Conservation (phyloP, 2,329 filamentous ascomycete genomes). For the Colletotrichum sp. region DNA sequence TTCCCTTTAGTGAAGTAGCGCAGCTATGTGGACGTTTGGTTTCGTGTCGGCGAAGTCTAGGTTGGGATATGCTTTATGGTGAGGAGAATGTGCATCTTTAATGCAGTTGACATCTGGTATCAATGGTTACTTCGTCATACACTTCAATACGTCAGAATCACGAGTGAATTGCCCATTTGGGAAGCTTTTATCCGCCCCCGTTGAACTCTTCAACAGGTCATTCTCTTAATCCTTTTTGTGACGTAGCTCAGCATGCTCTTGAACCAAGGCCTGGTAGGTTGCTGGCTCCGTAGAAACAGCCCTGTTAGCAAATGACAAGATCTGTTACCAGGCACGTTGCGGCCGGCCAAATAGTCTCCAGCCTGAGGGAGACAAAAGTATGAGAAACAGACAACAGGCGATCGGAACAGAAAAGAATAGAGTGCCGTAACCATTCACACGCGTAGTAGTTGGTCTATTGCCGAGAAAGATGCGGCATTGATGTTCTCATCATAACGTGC, state of each 20-base stretch:
- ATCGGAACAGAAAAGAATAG: not conserved
- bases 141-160: not conserved
- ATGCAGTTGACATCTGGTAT: not conserved
- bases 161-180: rapidly evolving
- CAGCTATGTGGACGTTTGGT: rapidly evolving
- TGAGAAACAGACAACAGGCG: no score
- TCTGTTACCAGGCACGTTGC: no score
- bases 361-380: no score
- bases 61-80: not conserved
- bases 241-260: not conserved
- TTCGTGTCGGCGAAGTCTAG: not conserved
- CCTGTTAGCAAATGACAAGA: not conserved
- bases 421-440: no score
- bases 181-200: rapidly evolving
- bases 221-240: not conserved
- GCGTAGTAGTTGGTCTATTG: rapidly evolving
- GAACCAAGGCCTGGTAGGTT: not conserved
- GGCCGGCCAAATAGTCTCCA: no score
- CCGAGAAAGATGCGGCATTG: not conserved
- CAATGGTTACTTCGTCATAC: not conserved
- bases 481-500: not conserved
- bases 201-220: rapidly evolving
- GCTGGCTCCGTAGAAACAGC: rapidly evolving
- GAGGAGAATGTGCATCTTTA: not conserved
- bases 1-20: not conserved